A percentile compares a stretch with the other conserved stretches of the same genome.
These are phyloP conservation scores for Zygosaccharomyces gambellarensis DNA, from an alignment of 805 yeast genomes.

Conservation along the genomic window DNA sequence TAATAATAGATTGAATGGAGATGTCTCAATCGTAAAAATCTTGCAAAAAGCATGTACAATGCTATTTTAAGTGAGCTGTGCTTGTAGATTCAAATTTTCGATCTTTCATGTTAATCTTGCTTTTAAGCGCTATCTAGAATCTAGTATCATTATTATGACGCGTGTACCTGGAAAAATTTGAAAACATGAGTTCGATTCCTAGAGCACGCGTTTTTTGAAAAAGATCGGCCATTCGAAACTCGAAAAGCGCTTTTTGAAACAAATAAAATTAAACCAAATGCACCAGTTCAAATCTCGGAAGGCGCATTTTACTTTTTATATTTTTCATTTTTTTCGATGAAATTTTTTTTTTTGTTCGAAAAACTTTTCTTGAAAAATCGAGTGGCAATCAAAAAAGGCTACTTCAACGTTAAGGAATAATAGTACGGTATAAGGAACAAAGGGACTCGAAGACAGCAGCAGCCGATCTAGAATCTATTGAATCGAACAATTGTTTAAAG, in stretches of 20 bases:
- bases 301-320: not conserved
- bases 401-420: not conserved
- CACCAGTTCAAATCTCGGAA: too few relatives aligned
- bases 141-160: too few relatives aligned
- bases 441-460: not conserved
- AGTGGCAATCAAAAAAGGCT: constrained; percentile 3
- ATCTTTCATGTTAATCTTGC: too few relatives aligned
- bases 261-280: too few relatives aligned
- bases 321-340: not conserved
- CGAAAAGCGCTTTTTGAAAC: too few relatives aligned
- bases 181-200: not conserved
- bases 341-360: not conserved
- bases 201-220: too few relatives aligned
- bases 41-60: not conserved
- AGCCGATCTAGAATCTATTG: not conserved
- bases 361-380: not conserved
- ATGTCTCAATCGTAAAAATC: not conserved
- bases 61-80: too few relatives aligned
- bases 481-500: not conserved
- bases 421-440: not conserved
- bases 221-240: too few relatives aligned
- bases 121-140: too few relatives aligned
- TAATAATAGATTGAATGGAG: not conserved
- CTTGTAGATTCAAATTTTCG: too few relatives aligned
- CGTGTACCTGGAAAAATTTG: too few relatives aligned